Conservation (phyloP, 2,329 filamentous ascomycete species). For the Pseudohalonectria lignicola region DNA sequence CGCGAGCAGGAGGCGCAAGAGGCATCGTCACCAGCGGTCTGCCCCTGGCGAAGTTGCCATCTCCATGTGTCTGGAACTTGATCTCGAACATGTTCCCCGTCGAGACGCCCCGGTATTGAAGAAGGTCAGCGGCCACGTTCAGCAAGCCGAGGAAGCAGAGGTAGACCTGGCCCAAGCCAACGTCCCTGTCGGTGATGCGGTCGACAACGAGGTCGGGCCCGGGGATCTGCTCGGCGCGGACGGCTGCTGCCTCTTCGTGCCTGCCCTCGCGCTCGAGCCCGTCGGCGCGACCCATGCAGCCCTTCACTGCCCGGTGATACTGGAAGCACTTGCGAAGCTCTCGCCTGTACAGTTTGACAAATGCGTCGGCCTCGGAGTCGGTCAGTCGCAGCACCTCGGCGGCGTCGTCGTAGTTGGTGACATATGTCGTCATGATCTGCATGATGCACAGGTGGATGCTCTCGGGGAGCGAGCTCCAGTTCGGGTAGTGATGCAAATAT, state of each 20-base stretch:
- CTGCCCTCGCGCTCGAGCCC: background rate
- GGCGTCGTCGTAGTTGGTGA: background rate
- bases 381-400: constrained; percentile 4
- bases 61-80: background rate
- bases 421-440: constrained; percentile 5
- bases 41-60: constrained; percentile 1
- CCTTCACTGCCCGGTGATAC: background rate
- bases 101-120: constrained; percentile 1
- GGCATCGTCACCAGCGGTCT: too few species aligned
- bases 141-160: constrained; percentile 4
- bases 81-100: constrained; percentile 2
- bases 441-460: constrained; percentile 9
- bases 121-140: constrained; percentile 2
- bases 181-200: constrained; percentile 2
- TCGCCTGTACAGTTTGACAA: constrained; percentile 5
- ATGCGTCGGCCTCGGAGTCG: background rate
- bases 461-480: constrained; percentile 2
- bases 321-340: constrained; percentile 2
- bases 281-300: background rate
- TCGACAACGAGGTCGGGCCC: constrained; percentile 3
- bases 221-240: background rate
- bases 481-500: background rate
- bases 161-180: constrained; percentile 4
- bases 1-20: background rate
- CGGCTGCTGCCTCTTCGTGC: background rate